phyloP scores from a whole-genome alignment of 2,329 filamentous ascomycete species.

The Chrysoporthe puriensis region DNA sequence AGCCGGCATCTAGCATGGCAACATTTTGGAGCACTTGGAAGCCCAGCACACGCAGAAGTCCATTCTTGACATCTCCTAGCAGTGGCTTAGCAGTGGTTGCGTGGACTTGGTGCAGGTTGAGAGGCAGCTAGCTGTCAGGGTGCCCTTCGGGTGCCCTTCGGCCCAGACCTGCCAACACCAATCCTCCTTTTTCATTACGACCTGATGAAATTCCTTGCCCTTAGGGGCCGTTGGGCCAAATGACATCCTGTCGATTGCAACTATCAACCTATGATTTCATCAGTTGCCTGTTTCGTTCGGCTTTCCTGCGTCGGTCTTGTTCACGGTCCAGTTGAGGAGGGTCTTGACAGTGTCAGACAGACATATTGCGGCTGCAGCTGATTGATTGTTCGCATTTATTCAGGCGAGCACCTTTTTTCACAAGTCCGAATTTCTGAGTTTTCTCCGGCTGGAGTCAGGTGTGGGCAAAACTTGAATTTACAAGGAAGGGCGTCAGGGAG shows the following conservation, averaged over 20 bases:
- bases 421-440: not conserved
- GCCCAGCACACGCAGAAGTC: slow-evolving; percentile 2
- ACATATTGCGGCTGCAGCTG: not conserved
- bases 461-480: not conserved
- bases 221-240: not conserved
- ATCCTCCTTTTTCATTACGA: not conserved
- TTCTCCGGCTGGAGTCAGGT: not conserved
- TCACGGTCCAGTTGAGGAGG: not conserved
- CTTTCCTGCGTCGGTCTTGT: not conserved
- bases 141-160: not conserved
- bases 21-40: not conserved
- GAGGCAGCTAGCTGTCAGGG: not conserved
- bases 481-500: not conserved
- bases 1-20: not conserved
- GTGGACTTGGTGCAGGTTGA: not conserved
- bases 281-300: not conserved
- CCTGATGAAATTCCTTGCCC: not conserved
- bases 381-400: not conserved
- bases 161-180: not conserved
- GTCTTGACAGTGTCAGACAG: slow-evolving; percentile 26
- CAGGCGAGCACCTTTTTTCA: not conserved
- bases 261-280: not conserved
- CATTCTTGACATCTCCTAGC: not conserved
- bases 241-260: not conserved
- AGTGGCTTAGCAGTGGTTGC: not conserved